Percentiles rank a stretch among this genome's conserved stretches.
Evolutionary conservation across 805 yeast species (phyloP).

Genomic region (Phaffomyces opuntiae): DNA sequence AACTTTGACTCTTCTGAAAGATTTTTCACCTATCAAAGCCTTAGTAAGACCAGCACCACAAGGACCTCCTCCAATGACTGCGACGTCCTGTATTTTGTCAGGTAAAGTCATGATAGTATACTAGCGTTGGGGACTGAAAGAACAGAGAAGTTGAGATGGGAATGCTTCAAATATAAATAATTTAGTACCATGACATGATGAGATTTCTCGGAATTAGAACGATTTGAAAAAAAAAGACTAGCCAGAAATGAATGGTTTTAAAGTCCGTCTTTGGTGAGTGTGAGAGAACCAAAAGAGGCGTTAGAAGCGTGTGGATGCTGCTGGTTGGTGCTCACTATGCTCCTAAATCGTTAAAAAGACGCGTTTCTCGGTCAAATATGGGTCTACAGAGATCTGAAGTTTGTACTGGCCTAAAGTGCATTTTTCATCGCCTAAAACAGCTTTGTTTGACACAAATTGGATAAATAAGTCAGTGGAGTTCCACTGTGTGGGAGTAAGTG

Average conservation of each 20-base stretch:
- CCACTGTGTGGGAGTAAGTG: no score
- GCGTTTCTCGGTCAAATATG: no score
- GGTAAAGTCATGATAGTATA: background rate
- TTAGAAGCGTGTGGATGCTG: no score
- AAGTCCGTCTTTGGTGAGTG: background rate
- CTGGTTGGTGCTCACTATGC: no score
- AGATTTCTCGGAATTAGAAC: background rate
- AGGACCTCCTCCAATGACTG: slow-evolving; percentile 77
- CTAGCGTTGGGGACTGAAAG: background rate
- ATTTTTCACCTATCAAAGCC: slow-evolving; percentile 48
- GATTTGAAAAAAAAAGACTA: no score
- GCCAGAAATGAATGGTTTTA: background rate
- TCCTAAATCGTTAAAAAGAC: no score
- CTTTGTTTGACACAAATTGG: no score
- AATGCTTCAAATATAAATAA: background rate
- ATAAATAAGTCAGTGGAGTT: no score
- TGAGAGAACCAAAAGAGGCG: no score
- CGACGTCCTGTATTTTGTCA: slow-evolving; percentile 29
- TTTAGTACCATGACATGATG: background rate
- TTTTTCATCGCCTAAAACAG: no score
- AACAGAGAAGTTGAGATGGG: background rate
- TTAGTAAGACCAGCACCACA: slow-evolving; percentile 61
- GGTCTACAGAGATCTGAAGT: no score
- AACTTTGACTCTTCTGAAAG: slow-evolving; percentile 41
- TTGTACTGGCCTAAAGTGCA: no score